Base-by-base conservation (phyloP, 2,329 filamentous ascomycete species). In the Xylariaceae sp. region DNA sequence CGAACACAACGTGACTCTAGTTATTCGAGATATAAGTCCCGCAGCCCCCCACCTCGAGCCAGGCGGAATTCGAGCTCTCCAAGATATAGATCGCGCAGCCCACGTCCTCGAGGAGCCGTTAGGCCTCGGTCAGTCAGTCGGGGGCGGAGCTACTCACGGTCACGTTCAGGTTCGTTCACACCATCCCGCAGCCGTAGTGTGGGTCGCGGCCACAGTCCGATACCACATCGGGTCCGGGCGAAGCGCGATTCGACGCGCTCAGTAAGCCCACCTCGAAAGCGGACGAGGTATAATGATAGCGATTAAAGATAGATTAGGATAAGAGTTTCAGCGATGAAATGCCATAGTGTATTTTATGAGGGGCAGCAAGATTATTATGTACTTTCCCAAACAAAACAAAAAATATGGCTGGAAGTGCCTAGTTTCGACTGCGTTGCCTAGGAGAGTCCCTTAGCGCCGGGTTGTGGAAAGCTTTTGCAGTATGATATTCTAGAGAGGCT, bases 101-200 rank as follows among this genome's bases (percentile, higher is more conserved):
- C 56, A 44, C 50, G 30, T 37, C 44, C 50, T 26, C 57, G 57
- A 4, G 45, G 50, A 15, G 49, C 45, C 24, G 64, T 37, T 23
- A 60, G 56, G 40, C 37, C 43, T 29, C 63, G 57, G 32, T 63
- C 61, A 10, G 53, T 57, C 16, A 66, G 64, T 50, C 60, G 63
- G 20, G 58, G 53, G 8, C 65, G 60, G 10, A 51, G 54, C 33
- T 61, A 57, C 45, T 61, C 33, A 18, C 63, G 61, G 15, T 63
- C 63, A 15, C 59, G 58, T 24, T 62, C 63, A 18, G 48, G 47
- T n/a, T 46, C 55, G 10, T 42, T n/a, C n/a, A n/a, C n/a, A n/a
- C n/a, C n/a, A n/a, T n/a, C n/a, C n/a, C n/a, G n/a, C n/a, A n/a
- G n/a, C n/a, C n/a, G n/a, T n/a, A n/a, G n/a, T n/a, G n/a, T n/a